Evolutionary conservation across 805 yeast genomes (phyloP), one percentile per base, ranked within the genome.

Genomic region (Wickerhamomyces subpelliculosus): DNA sequence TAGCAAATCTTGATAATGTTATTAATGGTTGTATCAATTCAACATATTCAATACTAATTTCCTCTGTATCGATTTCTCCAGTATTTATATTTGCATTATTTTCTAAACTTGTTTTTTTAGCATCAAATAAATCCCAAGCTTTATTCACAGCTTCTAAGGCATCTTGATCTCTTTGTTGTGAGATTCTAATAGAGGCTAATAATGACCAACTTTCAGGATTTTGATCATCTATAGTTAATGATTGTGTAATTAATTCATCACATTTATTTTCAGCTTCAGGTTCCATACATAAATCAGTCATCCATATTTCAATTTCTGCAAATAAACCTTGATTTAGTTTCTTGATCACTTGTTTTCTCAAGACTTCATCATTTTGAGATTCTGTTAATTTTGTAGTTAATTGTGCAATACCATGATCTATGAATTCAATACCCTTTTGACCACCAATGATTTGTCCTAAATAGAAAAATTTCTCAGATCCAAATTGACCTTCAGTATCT

Each of bases 241-340:
- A 78, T 47, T 73, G 74, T 10, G 72, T 60, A 38, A 89, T 80
- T 46, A 85, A 67, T 39, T 68, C 68, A 49, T 88, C 84, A 62
- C 97, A 93, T 57, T 77, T 72, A 8, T 58, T 18, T 61, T 93
- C 97, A 2, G 97, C 97, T 47, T 81, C 79, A 3, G 78, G 78
- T 52, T 86, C 95, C 96, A 89, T 87, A 65, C 97, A 89, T 46
- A 89, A 66, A 65, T 90, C 97, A 1, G 97, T 90, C 97, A 88
- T 86, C 96, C 96, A 89, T 40, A 86, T 83, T 61, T 90, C 98
- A 52, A 93, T 84, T 65, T 82, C 73, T 7, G 96, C 80, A 48
- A 90, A 79, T 21, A 86, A 65, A 0, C 90, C 96, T 54, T 80
- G 84, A 45, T 82, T 77, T 34, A 86, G 55, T 55, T 83, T 84